phyloP scores from a whole-genome alignment of 2,329 filamentous ascomycete genomes.

The Xylaria sp. region DNA sequence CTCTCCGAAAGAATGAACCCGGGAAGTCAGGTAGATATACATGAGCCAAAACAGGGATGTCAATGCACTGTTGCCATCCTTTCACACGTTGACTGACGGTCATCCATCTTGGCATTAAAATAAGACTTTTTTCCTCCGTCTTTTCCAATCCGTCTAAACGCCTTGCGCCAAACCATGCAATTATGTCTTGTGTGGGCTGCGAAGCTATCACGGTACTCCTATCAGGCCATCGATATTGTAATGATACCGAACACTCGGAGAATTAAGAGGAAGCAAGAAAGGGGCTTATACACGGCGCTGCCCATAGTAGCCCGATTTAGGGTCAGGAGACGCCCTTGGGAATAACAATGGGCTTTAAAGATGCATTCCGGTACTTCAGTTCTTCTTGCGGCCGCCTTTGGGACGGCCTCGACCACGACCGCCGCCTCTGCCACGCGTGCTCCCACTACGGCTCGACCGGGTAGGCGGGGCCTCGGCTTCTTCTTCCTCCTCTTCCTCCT shows the following conservation, averaged over 20 bases:
- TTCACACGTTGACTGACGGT: not conserved
- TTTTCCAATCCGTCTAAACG: slow-evolving; percentile 2
- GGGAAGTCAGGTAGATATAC: not conserved
- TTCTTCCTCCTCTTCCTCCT: slow-evolving; percentile 38
- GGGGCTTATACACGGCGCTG: not conserved
- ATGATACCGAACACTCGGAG: not conserved
- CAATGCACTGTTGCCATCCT: not conserved
- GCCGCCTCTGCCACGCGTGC: slow-evolving; percentile 39
- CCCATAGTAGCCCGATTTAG: not conserved
- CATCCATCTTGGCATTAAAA: not conserved
- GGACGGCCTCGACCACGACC: slow-evolving; percentile 44
- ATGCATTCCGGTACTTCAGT: slow-evolving; percentile 4
- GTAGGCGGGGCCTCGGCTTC: slow-evolving; percentile 40
- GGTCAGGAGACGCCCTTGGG: not conserved
- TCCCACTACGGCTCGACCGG: slow-evolving; percentile 37
- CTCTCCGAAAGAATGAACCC: not conserved
- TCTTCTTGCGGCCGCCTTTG: slow-evolving; percentile 45
- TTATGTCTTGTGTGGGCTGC: not conserved
- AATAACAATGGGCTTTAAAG: not conserved
- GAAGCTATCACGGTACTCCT: not conserved
- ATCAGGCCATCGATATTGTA: not conserved
- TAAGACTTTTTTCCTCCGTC: not conserved
- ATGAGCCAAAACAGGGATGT: not conserved
- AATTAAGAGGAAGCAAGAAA: not conserved
- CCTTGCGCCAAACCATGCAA: slow-evolving; percentile 13